Base-by-base conservation (phyloP, 192 early-diverging fungal genomes). In the Phlyctochytrium planicorne region DNA sequence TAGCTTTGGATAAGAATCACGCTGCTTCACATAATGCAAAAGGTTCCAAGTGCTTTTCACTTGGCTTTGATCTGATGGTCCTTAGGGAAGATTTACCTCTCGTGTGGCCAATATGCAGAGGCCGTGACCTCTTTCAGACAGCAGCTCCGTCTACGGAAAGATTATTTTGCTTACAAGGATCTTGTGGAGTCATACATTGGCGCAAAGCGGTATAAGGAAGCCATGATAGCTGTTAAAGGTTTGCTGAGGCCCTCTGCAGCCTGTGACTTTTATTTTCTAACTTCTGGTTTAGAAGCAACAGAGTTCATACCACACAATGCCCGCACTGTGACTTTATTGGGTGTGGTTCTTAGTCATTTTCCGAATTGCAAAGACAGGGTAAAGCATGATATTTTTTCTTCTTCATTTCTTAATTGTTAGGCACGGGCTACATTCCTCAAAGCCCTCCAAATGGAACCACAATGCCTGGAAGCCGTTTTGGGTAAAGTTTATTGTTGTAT, bases 151-250 rank as follows among this genome's bases (percentile, higher is more conserved):
- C 37, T 55, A 3, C 23, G 23, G 17, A 53, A 40, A 3, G 17
- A 30, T 31, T 35, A 35, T 29, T 36, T 47, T 25, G 63, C 60
- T 31, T 70, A 53, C 40, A 27, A 53, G 20, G 68, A 61, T 3
- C 47, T 70, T 16, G 23, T 70, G 47, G 68, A 70, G 24, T 30
- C 40, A 0, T 70, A 70, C 50, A 14, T 70, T 1, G 61, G 34
- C 14, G 52, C 14, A 31, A 52, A 63, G 33, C 12, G 68, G 31
- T 12, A 14, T 16, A 52, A 14, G 20, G 68, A 70, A 63, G 68
- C 68, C 17, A 27, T 70, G 10, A 47, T 47, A 14, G 40, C 20
- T 47, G 40, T 20, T 14, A 47, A 47, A 47, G 40, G 40, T 47
- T 14, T 6, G n/a, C n/a, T n/a, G n/a, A n/a, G n/a, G n/a, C n/a